Evolutionary conservation across 257 asterid genomes (phyloP).

Genomic region (Craterostigma plantagineum): DNA sequence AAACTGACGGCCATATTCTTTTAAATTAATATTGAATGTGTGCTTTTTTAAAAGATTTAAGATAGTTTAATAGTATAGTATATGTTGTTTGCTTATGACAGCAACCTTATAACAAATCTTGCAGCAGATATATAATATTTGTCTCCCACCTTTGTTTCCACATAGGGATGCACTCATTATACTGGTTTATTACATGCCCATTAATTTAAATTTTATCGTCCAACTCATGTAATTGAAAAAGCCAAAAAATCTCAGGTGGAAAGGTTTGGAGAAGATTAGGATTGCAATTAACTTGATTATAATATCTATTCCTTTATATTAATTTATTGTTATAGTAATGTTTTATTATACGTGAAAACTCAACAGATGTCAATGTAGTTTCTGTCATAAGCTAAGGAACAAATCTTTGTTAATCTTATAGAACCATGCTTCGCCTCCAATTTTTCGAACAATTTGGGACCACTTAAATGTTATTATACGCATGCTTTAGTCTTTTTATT

Average conservation of each 20-base stretch:
- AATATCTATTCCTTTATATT: neutral
- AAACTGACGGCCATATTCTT: neutral
- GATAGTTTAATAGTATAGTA: constrained; percentile 14
- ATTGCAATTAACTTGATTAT: constrained; percentile 12
- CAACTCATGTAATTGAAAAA: too few species aligned
- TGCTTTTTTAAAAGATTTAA: constrained; percentile 14
- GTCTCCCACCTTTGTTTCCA: constrained; percentile 20
- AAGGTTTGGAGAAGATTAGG: constrained; percentile 16
- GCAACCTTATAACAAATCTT: constrained; percentile 16
- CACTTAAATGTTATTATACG: constrained; percentile 14
- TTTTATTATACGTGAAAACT: neutral
- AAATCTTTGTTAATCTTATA: constrained; percentile 15
- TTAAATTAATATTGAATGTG: constrained; percentile 8
- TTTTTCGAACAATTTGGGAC: constrained; percentile 27
- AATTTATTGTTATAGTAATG: constrained; percentile 1
- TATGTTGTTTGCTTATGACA: constrained; percentile 11
- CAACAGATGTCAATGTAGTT: constrained; percentile 3
- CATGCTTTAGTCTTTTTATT: constrained; percentile 14
- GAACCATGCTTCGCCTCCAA: constrained; percentile 13
- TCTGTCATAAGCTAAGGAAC: constrained; percentile 8
- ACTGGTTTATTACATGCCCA: too few species aligned
- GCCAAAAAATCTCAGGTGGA: constrained; percentile 23
- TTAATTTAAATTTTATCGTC: too few species aligned
- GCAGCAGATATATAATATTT: constrained; percentile 11
- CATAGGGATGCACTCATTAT: constrained; percentile 9